phyloP scores from a whole-genome alignment of 257 asterid genomes.

The Penstemon barbatus region DNA sequence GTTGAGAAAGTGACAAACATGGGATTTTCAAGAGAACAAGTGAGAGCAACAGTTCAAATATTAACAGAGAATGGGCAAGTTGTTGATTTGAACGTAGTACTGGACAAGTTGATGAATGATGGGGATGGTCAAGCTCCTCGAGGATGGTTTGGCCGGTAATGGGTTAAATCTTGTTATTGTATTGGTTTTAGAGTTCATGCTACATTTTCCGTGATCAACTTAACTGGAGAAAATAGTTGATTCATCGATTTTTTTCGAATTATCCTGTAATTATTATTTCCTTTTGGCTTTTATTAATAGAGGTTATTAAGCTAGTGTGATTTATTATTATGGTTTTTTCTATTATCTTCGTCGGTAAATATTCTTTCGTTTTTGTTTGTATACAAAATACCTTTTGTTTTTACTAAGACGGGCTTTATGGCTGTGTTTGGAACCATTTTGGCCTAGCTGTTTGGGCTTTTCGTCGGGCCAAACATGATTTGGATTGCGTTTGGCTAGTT shows the following conservation, averaged over 20 bases:
- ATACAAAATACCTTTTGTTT: background rate
- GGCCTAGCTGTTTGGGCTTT: too few species aligned
- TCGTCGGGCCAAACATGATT: too few species aligned
- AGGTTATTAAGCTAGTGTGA: constrained; percentile 22
- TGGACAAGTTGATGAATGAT: constrained; percentile 71
- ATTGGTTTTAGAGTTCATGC: background rate
- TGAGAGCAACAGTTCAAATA: constrained; percentile 54
- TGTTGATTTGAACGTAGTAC: constrained; percentile 60
- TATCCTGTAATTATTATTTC: constrained; percentile 28
- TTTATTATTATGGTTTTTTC: constrained; percentile 9
- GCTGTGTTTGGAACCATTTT: too few species aligned
- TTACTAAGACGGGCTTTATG: background rate
- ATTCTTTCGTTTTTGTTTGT: too few species aligned
- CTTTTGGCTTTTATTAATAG: constrained; percentile 29
- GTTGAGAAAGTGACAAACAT: constrained; percentile 59
- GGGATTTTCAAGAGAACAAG: constrained; percentile 71
- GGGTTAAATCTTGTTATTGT: background rate
- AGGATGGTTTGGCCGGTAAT: constrained; percentile 57
- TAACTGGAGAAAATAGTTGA: too few species aligned
- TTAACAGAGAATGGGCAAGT: constrained; percentile 68
- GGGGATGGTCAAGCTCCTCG: constrained; percentile 52
- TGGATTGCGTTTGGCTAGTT: too few species aligned
- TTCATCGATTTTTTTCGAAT: background rate
- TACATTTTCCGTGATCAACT: background rate
- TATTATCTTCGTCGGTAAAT: background rate